A percentile compares a stretch with the other conserved stretches of the same genome.
Conservation (phyloP, 192 early-diverging fungal genomes). For the Backusella macrospora region DNA sequence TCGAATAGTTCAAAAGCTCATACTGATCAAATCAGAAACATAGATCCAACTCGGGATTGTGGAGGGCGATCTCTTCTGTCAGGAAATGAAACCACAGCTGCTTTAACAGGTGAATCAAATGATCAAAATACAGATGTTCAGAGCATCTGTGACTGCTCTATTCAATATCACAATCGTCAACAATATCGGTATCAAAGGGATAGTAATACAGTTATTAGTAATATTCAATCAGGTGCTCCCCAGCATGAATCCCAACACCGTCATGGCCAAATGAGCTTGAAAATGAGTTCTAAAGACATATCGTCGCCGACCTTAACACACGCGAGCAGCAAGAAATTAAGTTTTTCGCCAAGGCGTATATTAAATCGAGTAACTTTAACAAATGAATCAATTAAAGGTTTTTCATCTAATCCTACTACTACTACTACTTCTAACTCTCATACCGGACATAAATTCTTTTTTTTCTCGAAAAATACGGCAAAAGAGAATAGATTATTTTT, state of each 20-base stretch:
- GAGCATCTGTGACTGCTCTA: background rate
- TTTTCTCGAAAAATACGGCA: background rate
- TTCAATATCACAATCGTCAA: background rate
- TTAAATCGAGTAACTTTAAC: constrained; percentile 6
- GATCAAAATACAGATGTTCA: background rate
- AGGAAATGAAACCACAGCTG: background rate
- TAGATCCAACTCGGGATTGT: background rate
- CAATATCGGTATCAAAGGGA: too few species aligned
- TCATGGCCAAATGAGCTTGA: background rate
- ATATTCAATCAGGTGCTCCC: background rate
- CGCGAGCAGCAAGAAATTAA: background rate
- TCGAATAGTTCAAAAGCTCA: background rate
- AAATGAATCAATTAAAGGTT: background rate
- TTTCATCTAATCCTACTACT: background rate
- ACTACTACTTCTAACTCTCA: background rate
- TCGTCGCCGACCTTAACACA: constrained; percentile 5
- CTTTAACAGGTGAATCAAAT: background rate
- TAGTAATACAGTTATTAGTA: background rate
- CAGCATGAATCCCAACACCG: background rate
- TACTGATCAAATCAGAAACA: constrained; percentile 7
- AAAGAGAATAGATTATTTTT: background rate
- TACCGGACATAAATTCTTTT: too few species aligned
- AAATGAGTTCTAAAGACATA: constrained; percentile 10
- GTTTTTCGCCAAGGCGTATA: constrained; percentile 16
- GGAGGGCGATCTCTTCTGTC: background rate